Conservation (phyloP, 345 rosid genomes). For the Noccaea caerulescens region DNA sequence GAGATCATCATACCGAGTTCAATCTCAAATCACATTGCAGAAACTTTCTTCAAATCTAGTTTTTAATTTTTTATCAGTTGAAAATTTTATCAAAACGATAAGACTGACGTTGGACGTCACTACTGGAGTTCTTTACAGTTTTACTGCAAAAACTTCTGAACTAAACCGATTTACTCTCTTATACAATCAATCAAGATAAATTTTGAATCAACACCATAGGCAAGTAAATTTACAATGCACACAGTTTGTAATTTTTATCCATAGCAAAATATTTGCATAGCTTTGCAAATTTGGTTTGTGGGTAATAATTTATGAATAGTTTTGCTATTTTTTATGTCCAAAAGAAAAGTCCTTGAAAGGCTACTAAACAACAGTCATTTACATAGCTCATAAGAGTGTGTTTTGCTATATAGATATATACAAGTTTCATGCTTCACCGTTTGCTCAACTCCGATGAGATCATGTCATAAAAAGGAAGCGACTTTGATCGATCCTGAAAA, state of each 20-base stretch:
- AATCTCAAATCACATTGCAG: no score
- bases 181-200: no score
- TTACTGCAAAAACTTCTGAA: no score
- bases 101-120: no score
- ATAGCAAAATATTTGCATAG: neutral
- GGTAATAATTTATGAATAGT: neutral
- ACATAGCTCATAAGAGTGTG: neutral
- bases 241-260: neutral
- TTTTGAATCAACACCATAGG: no score
- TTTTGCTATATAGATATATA: neutral
- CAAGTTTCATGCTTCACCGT: slow-evolving; percentile 20
- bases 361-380: slow-evolving; percentile 10
- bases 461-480: neutral
- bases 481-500: slow-evolving; percentile 31
- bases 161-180: no score
- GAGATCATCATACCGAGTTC: neutral
- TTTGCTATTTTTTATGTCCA: neutral
- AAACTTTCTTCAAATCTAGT: no score
- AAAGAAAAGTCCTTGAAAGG: neutral
- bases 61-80: no score
- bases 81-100: no score
- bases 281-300: neutral
- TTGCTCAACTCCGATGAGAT: neutral
- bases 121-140: no score
- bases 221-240: neutral